Evolutionary conservation across 163 green algal species (phyloP).

Genomic region (Scenedesmus sp.): DNA sequence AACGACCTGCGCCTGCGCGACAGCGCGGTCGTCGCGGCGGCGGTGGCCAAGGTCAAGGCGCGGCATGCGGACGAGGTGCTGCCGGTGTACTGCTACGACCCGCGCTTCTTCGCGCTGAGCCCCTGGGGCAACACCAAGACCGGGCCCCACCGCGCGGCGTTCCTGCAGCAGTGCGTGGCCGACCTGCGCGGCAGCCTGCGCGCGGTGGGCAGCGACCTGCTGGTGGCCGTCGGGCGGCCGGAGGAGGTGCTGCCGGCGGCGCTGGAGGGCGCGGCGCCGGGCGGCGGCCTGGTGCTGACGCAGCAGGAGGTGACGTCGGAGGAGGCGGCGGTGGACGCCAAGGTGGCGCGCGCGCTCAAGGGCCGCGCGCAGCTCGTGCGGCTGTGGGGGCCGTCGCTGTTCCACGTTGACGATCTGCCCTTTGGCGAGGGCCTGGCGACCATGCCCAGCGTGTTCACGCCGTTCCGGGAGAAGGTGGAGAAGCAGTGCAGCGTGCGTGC

Average conservation of each 20-base stretch:
- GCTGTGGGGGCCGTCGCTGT: conserved; percentile 87
- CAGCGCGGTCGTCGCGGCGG: conserved; percentile 69
- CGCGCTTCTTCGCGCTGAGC: conserved; percentile 69
- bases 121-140: conserved; percentile 77
- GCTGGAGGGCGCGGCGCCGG: conserved; percentile 24
- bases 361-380: neutral
- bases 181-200: conserved; percentile 76
- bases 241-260: conserved; percentile 75
- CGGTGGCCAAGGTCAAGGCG: conserved; percentile 52
- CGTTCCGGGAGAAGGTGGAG: conserved; percentile 90
- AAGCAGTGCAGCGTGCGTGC: conserved; percentile 38
- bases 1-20: conserved; percentile 81
- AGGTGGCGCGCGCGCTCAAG: conserved; percentile 48
- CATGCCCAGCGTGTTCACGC: conserved; percentile 91
- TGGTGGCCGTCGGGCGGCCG: conserved; percentile 77
- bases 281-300: conserved; percentile 61
- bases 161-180: conserved; percentile 86
- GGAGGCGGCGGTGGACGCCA: conserved; percentile 79
- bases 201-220: conserved; percentile 74
- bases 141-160: conserved; percentile 69
- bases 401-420: conserved; percentile 88
- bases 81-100: conserved; percentile 96
- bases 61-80: conserved; percentile 64
- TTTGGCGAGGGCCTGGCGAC: conserved; percentile 43
- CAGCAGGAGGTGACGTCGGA: conserved; percentile 87